A percentile compares a stretch with the other conserved stretches of the same genome.
phyloP scores from a whole-genome alignment of 257 asterid genomes.

The Schizonepeta tenuifolia region DNA sequence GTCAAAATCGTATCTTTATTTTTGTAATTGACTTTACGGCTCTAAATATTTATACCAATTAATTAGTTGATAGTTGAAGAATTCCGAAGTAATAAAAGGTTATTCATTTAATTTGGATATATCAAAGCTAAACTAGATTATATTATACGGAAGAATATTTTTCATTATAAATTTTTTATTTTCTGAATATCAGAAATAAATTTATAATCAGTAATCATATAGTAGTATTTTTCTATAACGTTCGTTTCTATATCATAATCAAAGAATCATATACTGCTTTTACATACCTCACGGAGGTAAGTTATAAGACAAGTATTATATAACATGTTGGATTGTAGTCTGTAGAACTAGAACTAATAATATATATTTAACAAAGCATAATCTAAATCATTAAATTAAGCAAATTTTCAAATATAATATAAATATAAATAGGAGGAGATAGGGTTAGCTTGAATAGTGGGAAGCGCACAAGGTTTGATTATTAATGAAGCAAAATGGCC shows the following conservation, averaged over 20 bases:
- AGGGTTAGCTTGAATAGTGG: constrained; percentile 32
- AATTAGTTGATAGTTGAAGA: neutral
- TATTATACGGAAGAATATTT: too few relatives aligned
- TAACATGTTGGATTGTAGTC: neutral
- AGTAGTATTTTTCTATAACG: too few relatives aligned
- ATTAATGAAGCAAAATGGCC: constrained; percentile 30
- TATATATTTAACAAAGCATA: neutral
- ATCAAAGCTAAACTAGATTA: neutral
- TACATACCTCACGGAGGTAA: neutral
- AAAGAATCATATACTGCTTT: too few relatives aligned
- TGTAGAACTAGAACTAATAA: neutral
- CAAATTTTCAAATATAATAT: neutral
- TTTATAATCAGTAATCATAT: too few relatives aligned
- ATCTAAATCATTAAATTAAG: neutral
- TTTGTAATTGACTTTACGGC: neutral
- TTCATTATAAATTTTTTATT: too few relatives aligned
- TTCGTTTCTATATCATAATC: neutral
- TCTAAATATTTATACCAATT: neutral
- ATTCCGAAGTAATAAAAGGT: neutral
- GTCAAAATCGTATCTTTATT: neutral
- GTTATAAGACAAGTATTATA: too few relatives aligned
- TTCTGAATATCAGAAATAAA: too few relatives aligned
- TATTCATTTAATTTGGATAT: neutral
- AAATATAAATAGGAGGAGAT: constrained; percentile 7
- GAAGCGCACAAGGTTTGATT: constrained; percentile 33